Percentiles rank a stretch among this genome's conserved stretches.
These are phyloP conservation scores for Rhododendron kiyosumense DNA, from an alignment of 148 eudicot species.

Conservation along the genomic window DNA sequence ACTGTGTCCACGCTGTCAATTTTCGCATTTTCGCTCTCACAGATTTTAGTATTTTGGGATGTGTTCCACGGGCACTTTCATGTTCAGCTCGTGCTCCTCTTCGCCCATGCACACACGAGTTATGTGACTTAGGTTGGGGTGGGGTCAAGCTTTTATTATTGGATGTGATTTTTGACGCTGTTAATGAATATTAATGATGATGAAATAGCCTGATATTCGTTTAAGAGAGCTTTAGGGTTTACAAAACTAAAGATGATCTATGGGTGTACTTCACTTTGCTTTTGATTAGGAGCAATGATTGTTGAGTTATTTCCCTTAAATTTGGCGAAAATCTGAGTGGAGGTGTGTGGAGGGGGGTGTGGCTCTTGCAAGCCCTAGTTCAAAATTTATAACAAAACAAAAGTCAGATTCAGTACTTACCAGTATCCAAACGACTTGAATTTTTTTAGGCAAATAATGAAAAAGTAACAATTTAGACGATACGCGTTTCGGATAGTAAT, in stretches of 20 bases:
- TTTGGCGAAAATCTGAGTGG: neutral
- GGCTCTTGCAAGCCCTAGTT: neutral
- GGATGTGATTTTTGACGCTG: neutral
- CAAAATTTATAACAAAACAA: too few species aligned
- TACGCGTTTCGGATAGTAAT: too few species aligned
- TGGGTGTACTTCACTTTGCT: neutral
- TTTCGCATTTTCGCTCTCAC: neutral
- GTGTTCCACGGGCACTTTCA: neutral
- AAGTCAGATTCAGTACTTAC: neutral
- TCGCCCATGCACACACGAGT: neutral
- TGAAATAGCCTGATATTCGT: neutral
- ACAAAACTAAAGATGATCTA: neutral
- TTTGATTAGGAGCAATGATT: neutral
- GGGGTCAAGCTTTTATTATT: neutral
- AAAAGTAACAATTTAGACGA: too few species aligned
- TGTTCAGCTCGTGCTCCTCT: too few species aligned
- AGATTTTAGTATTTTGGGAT: neutral
- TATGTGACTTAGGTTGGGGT: neutral
- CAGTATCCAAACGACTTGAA: too few species aligned
- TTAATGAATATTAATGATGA: neutral
- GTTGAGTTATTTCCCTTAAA: neutral
- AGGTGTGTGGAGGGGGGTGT: neutral
- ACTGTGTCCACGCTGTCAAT: neutral
- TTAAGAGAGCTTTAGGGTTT: neutral
- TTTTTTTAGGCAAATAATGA: too few species aligned